Evolutionary conservation across 2,329 filamentous ascomycete genomes (phyloP).

Genomic region (Alternaria postmessia): DNA sequence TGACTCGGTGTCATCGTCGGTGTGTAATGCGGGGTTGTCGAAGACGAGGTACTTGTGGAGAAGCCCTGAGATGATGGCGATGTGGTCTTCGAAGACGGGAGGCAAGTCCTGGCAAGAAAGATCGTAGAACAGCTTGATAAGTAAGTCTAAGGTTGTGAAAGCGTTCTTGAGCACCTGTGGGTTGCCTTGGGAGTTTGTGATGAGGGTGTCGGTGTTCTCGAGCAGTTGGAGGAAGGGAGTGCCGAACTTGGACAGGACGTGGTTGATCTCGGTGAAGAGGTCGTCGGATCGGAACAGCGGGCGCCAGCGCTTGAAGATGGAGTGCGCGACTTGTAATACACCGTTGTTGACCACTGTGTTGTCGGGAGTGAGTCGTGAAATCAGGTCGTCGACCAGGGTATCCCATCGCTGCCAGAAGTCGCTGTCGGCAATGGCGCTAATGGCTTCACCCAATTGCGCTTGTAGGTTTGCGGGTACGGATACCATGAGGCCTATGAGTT

Average conservation of each 20-base stretch:
- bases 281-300: slow-evolving; percentile 93
- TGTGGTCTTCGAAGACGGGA: slow-evolving; percentile 90
- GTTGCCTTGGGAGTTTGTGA: slow-evolving; percentile 79
- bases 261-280: slow-evolving; percentile 94
- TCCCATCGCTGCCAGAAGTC: slow-evolving; percentile 98
- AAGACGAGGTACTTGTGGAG: slow-evolving; percentile 94
- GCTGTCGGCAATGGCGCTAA: slow-evolving; percentile 96
- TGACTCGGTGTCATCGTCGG: slow-evolving; percentile 88
- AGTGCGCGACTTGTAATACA: slow-evolving; percentile 95
- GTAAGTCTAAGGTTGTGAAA: slow-evolving; percentile 85
- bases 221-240: slow-evolving; percentile 83
- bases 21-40: slow-evolving; percentile 81
- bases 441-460: slow-evolving; percentile 92
- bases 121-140: slow-evolving; percentile 93
- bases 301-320: slow-evolving; percentile 95
- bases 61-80: slow-evolving; percentile 76
- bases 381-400: slow-evolving; percentile 91
- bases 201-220: slow-evolving; percentile 72
- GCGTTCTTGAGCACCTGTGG: slow-evolving; percentile 77
- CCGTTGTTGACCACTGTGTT: slow-evolving; percentile 89
- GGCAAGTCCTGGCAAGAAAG: slow-evolving; percentile 97
- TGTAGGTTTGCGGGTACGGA: slow-evolving; percentile 86
- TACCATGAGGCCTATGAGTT: slow-evolving; percentile 97
- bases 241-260: slow-evolving; percentile 87
- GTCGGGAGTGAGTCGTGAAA: slow-evolving; percentile 81